phyloP scores from a whole-genome alignment of 2,329 filamentous ascomycete species.

The Fusarium piperis region DNA sequence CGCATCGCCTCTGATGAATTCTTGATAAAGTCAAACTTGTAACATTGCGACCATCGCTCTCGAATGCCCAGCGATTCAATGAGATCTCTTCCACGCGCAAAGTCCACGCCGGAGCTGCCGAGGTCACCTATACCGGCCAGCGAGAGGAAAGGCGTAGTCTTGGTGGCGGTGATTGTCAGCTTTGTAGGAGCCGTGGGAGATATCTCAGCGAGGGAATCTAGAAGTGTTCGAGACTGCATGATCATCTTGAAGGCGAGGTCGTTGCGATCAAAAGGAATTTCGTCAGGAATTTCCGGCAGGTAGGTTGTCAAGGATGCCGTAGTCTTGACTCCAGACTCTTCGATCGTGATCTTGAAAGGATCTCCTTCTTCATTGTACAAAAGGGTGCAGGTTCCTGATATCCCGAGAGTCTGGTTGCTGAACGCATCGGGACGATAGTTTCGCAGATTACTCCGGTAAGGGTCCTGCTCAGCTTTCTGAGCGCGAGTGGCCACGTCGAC shows the following conservation, averaged over 20 bases:
- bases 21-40: conserved; percentile 88
- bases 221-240: conserved; percentile 80
- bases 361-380: conserved; percentile 79
- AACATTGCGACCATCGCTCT: conserved; percentile 72
- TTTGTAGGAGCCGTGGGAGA: conserved; percentile 76
- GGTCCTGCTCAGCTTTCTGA: conserved; percentile 67
- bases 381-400: conserved; percentile 86
- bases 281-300: conserved; percentile 75
- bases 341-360: conserved; percentile 84
- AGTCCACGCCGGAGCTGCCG: conserved; percentile 72
- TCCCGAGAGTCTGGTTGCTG: conserved; percentile 81
- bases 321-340: conserved; percentile 87
- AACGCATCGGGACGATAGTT: conserved; percentile 79
- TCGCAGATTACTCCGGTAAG: conserved; percentile 69
- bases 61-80: conserved; percentile 79
- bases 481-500: conserved; percentile 71
- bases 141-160: conserved; percentile 75
- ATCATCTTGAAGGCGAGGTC: conserved; percentile 91
- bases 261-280: conserved; percentile 88
- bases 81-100: conserved; percentile 70
- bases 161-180: conserved; percentile 74
- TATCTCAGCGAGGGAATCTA: conserved; percentile 77
- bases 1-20: conserved; percentile 93
- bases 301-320: conserved; percentile 93
- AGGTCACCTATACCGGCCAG: conserved; percentile 71